Base-by-base conservation (phyloP, 371 early-diverging fungal genomes). In the Mucor indicus region DNA sequence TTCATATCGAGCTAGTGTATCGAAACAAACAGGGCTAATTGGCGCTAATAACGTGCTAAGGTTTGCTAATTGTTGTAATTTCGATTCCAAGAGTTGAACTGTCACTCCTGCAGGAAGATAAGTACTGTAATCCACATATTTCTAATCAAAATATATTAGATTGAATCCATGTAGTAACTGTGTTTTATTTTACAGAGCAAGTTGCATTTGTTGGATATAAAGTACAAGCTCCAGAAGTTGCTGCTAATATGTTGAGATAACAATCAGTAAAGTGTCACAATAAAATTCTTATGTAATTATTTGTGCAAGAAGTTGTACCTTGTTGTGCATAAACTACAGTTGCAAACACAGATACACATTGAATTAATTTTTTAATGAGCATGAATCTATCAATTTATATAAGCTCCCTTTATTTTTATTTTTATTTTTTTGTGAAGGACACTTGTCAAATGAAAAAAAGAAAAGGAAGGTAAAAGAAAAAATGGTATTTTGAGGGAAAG, bases 121-220 rank as follows among this genome's bases (percentile, higher is more conserved):
- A 3, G 54, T 44, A 8, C 21, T 45, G 20, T 60, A 60, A 12
- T 60, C 33, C 3, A 60, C 36, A 13, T 46, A 54, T 17, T 20
- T 47, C 60, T 60, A 45, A n/a, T n/a, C n/a, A n/a, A n/a, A n/a
- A n/a, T n/a, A n/a, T n/a, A n/a, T n/a, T n/a, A n/a, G n/a, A n/a
- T n/a, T n/a, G n/a, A n/a, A n/a, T n/a, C n/a, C n/a, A n/a, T n/a
- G n/a, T n/a, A n/a, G n/a, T n/a, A n/a, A n/a, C n/a, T n/a, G n/a
- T n/a, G n/a, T n/a, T n/a, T n/a, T n/a, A 20, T n/a, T 35, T 23
- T 57, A 57, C 57, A 16, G 52, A 46, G 21, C 57, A 57, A 8
- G 48, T 52, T 25, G 52, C 52, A 27, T 57, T 52, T 38, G 37
- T 31, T 15, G 57, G 52, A 24, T 57, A 57, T 24, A 24, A 21